Percentiles rank a stretch among this genome's conserved stretches.
Conservation (phyloP, 2,329 filamentous ascomycete species). For the Zarea fungicola region DNA sequence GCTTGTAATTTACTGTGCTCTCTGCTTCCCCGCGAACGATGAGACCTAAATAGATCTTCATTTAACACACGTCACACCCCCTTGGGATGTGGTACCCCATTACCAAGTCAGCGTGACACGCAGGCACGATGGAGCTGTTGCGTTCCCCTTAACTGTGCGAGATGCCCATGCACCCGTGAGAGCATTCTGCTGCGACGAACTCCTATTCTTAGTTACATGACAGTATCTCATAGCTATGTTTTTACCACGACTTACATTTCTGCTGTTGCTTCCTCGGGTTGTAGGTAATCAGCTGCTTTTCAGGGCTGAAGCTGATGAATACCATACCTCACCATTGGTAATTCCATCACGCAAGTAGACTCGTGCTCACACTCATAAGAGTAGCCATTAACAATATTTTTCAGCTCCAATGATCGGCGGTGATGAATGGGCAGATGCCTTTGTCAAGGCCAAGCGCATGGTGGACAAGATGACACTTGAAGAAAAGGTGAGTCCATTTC, state of each 20-base stretch:
- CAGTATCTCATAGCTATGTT: neutral
- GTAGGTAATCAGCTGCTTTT: neutral
- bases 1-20: neutral
- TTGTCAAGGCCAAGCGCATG: constrained; percentile 49
- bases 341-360: constrained; percentile 6
- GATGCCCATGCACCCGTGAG: too few species aligned
- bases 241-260: neutral
- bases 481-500: constrained; percentile 46
- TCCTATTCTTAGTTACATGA: too few species aligned
- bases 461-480: constrained; percentile 60
- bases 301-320: neutral
- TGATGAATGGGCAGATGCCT: constrained; percentile 51
- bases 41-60: neutral
- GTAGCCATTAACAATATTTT: neutral
- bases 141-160: too few species aligned
- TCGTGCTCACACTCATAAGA: too few species aligned
- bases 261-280: neutral
- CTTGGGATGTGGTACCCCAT: neutral
- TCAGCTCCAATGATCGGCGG: constrained; percentile 27
- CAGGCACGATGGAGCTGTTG: neutral
- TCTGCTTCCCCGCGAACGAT: neutral
- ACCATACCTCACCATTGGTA: constrained; percentile 5
- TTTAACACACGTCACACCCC: neutral
- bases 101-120: neutral
- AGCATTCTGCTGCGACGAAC: too few species aligned